Evolutionary conservation across 345 rosid species (phyloP).

Genomic region (Streptanthus diversifolius): DNA sequence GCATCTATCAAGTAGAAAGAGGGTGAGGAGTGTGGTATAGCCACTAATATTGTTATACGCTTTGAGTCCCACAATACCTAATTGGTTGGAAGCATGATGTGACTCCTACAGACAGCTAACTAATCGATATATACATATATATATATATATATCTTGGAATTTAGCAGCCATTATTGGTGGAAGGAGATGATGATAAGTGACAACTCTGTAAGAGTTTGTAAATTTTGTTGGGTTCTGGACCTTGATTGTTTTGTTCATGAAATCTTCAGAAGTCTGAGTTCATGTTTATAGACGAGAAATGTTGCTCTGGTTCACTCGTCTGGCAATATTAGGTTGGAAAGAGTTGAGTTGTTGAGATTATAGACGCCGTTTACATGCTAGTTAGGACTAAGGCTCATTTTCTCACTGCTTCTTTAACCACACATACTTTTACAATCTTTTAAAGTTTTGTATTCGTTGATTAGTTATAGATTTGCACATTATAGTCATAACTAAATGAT

Average conservation of each 20-base stretch:
- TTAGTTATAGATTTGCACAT: not conserved
- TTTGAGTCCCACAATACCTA: slow-evolving; percentile 40
- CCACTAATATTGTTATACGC: slow-evolving; percentile 36
- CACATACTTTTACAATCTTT: not conserved
- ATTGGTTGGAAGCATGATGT: slow-evolving; percentile 42
- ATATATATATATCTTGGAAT: slow-evolving; percentile 25
- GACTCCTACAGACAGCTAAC: slow-evolving; percentile 39
- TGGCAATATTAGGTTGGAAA: not conserved
- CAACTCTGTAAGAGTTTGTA: slow-evolving; percentile 21
- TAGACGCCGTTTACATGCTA: slow-evolving; percentile 5
- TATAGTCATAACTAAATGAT: not conserved
- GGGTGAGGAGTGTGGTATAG: slow-evolving; percentile 36
- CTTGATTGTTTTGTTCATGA: slow-evolving; percentile 17
- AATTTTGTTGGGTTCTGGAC: slow-evolving; percentile 10
- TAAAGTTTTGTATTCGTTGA: not conserved
- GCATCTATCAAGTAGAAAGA: slow-evolving; percentile 42
- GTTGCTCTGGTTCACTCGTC: not conserved
- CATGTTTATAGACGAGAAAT: not conserved
- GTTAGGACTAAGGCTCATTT: not conserved
- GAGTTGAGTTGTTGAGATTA: not conserved
- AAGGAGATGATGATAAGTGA: slow-evolving; percentile 31
- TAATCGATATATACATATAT: slow-evolving; percentile 20
- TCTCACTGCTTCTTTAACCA: slow-evolving; percentile 1
- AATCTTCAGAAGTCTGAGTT: not conserved
- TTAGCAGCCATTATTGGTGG: slow-evolving; percentile 33